A percentile compares a stretch with the other conserved stretches of the same genome.
Evolutionary conservation across 306 rosid genomes (phyloP).

Genomic region (Lagenaria siceraria): DNA sequence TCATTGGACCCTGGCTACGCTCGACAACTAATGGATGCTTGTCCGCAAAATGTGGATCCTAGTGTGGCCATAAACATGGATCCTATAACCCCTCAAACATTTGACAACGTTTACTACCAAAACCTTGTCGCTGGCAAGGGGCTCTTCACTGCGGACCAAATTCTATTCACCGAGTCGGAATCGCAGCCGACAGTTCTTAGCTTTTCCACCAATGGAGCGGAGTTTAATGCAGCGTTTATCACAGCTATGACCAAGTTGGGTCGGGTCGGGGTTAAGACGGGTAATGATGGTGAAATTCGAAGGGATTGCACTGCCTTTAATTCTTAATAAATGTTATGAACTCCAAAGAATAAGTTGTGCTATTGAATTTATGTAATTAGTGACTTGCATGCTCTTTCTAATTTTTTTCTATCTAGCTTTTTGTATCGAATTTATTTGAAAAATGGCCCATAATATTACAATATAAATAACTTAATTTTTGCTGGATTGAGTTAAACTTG

Average conservation of each 20-base stretch:
- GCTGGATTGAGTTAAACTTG: too few species aligned
- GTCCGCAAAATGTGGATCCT: slow-evolving; percentile 1
- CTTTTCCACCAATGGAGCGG: not conserved
- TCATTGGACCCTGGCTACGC: not conserved
- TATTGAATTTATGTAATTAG: not conserved
- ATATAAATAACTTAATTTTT: too few species aligned
- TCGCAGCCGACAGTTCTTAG: not conserved
- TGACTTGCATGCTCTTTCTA: not conserved
- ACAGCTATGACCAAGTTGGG: not conserved
- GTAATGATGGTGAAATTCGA: not conserved
- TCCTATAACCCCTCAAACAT: not conserved
- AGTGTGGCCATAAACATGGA: not conserved
- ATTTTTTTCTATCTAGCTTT: too few species aligned
- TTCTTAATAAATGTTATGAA: not conserved
- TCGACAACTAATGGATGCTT: not conserved
- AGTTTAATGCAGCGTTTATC: not conserved
- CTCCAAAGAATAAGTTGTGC: not conserved
- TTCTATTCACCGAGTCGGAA: not conserved
- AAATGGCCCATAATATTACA: too few species aligned
- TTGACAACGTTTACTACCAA: not conserved
- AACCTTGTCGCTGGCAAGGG: not conserved
- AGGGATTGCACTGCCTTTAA: not conserved
- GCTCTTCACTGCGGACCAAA: not conserved
- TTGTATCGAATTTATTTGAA: not conserved
- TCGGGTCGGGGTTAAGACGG: not conserved